phyloP scores from a whole-genome alignment of 2,329 filamentous ascomycete species.

The Xylaria sp. region DNA sequence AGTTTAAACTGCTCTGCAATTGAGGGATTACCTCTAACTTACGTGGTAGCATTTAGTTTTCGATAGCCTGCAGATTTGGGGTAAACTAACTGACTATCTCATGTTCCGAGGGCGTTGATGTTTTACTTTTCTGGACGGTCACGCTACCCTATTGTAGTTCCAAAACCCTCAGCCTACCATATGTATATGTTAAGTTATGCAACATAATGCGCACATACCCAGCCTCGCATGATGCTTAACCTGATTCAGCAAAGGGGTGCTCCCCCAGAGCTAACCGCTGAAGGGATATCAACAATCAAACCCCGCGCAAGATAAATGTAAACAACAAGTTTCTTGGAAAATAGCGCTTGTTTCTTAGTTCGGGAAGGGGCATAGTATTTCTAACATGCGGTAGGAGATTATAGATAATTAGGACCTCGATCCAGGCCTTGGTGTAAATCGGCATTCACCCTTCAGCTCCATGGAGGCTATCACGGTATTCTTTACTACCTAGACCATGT shows the following conservation, averaged over 20 bases:
- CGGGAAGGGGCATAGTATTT: neutral
- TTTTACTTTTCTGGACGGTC: neutral
- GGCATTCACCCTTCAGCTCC: neutral
- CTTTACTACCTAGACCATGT: neutral
- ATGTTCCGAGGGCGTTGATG: neutral
- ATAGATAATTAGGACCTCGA: neutral
- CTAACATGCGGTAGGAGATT: neutral
- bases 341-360: neutral
- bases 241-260: neutral
- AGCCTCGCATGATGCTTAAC: neutral
- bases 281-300: too few relatives aligned
- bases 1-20: neutral
- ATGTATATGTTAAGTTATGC: conserved; percentile 8
- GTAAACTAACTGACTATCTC: neutral
- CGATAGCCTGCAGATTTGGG: neutral
- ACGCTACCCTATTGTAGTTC: neutral
- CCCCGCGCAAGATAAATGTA: neutral
- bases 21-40: neutral
- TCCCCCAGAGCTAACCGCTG: neutral
- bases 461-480: neutral
- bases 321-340: neutral
- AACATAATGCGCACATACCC: neutral
- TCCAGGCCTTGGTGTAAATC: neutral
- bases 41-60: neutral
- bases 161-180: neutral